These are phyloP conservation scores for Pelargonium fulgidum DNA, from an alignment of 441 rosid genomes.

Conservation along the genomic window DNA sequence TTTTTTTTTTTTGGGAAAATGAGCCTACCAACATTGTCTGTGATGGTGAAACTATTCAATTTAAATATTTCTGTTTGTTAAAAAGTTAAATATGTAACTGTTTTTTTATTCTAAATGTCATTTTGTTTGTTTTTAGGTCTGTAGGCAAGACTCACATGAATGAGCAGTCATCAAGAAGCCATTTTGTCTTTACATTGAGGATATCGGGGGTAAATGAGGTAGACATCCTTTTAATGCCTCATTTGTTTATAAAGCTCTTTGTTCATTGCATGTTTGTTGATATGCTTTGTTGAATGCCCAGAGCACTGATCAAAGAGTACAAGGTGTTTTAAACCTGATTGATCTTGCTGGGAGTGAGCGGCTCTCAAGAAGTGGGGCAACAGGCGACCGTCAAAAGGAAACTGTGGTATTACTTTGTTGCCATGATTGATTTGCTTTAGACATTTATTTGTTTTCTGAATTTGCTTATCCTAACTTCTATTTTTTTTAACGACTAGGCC, in stretches of 20 bases:
- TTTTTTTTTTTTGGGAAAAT: not conserved
- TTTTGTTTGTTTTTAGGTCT: slow-evolving; percentile 42
- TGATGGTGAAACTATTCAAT: too few species aligned
- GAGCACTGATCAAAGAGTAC: slow-evolving; percentile 92
- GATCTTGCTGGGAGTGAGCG: slow-evolving; percentile 98
- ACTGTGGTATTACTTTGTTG: slow-evolving; percentile 55
- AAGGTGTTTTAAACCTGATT: slow-evolving; percentile 81
- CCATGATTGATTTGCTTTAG: not conserved
- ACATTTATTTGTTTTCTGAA: not conserved
- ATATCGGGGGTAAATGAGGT: slow-evolving; percentile 93
- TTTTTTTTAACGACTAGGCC: slow-evolving; percentile 40
- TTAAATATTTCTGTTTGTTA: not conserved
- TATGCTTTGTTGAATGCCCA: slow-evolving; percentile 26
- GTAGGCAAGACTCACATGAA: slow-evolving; percentile 94
- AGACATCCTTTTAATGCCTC: not conserved
- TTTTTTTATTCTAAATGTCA: not conserved
- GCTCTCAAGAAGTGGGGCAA: slow-evolving; percentile 81
- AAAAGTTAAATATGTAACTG: not conserved
- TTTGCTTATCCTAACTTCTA: slow-evolving; percentile 7
- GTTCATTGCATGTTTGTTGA: slow-evolving; percentile 8
- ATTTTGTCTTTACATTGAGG: slow-evolving; percentile 85
- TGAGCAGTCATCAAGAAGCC: slow-evolving; percentile 96
- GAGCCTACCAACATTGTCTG: not conserved
- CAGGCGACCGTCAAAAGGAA: slow-evolving; percentile 88
- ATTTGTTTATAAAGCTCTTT: not conserved